Base-by-base conservation (phyloP, 805 yeast species). In the Cyberlindnera maritima region DNA sequence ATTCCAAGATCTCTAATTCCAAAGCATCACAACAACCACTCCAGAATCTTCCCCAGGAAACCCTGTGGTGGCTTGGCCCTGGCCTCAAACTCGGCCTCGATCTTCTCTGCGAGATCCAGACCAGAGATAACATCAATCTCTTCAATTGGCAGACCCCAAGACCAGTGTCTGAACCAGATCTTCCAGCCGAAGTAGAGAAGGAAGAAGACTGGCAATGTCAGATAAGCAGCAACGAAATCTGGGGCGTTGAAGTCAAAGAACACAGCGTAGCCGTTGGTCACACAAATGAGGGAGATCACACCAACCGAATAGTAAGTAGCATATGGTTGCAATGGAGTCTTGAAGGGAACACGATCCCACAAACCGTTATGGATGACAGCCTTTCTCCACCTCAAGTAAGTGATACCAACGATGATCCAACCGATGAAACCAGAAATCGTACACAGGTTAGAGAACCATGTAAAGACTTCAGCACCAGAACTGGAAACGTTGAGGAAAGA, bases 391-490 rank as follows among this genome's bases (percentile, higher is more conserved):
- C 79, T 75, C 46, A 87, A 67, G 67, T 81, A 88, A 36, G 85
- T 77, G 49, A 82, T 70, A 52, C 83, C 72, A 58, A 85, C 82
- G 46, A 86, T 76, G 39, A 82, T 70, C 91, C 92, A 87, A 51
- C 88, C 84, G 56, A 86, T 68, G 54, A 87, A 74, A 53, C 92
- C 92, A 45, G 85, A 80, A 54, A 86, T 81, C 36, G 92, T 81
- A 47, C 83, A 88, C 45, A 85, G 83, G 61, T 84, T 87, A 48
- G 86, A 87, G 59, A 88, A 83, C 67, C 85, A 85, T 42, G 65
- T 71, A 72, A 86, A 86, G 21, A 85, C 75, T 28, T 75, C 74
- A 17, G 80, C 69, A 6, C 90, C 71, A 15, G 75, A 67, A 13
- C 77, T 65, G 8, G 85, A 75, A 32, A 80, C 82, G 48, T 83